Percentiles rank a stretch among this genome's conserved stretches.
phyloP scores from a whole-genome alignment of 2,329 filamentous ascomycete genomes.

The Reticulascus tulasneorum region DNA sequence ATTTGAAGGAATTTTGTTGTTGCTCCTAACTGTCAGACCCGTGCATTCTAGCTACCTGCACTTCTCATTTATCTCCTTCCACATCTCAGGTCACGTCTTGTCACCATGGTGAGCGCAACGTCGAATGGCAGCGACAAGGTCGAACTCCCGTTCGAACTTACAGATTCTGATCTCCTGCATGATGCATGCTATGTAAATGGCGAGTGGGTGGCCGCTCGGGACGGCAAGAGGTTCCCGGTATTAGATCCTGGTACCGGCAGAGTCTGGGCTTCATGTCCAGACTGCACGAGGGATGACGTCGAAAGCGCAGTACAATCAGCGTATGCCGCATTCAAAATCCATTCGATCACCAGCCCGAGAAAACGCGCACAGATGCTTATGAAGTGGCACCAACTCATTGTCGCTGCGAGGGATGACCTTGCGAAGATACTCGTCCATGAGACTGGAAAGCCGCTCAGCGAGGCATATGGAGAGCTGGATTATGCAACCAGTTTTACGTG shows the following conservation, averaged over 20 bases:
- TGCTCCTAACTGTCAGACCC: no score
- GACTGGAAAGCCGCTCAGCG: constrained; percentile 53
- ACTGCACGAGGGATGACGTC: constrained; percentile 37
- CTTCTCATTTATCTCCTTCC: no score
- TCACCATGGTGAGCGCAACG: no score
- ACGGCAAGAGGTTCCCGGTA: constrained; percentile 46
- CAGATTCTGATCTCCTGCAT: constrained; percentile 42
- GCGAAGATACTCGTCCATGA: constrained; percentile 39
- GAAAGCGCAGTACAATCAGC: constrained; percentile 31
- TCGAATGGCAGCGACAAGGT: no score
- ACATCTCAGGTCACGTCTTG: no score
- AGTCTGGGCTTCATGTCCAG: constrained; percentile 46
- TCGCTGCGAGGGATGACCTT: constrained; percentile 30
- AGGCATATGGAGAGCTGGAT: constrained; percentile 52
- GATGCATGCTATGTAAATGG: constrained; percentile 48
- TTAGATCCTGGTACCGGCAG: constrained; percentile 49
- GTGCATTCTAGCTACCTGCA: no score
- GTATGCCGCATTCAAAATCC: constrained; percentile 31
- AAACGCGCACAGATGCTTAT: constrained; percentile 29
- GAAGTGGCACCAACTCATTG: constrained; percentile 32
- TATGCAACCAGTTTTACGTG: constrained; percentile 50
- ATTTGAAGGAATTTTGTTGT: no score
- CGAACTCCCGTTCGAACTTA: constrained; percentile 35
- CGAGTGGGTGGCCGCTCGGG: constrained; percentile 39
- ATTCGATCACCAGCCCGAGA: constrained; percentile 32